These are phyloP conservation scores for Xerocomus spinulosus DNA, from an alignment of 768 basidiomycete genomes.

Conservation along the genomic window DNA sequence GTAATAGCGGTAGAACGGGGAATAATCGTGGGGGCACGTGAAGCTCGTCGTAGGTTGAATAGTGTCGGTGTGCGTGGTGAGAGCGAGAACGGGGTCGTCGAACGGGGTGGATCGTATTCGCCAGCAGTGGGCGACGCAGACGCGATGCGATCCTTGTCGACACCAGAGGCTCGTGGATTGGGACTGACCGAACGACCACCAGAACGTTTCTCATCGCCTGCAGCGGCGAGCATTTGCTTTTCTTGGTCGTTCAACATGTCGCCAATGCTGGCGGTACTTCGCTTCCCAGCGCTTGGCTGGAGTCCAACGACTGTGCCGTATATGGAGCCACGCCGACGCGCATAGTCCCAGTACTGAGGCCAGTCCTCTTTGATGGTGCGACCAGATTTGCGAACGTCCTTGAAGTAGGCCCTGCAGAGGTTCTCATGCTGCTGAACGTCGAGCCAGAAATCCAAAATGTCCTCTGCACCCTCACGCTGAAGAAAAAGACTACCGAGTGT, in stretches of 20 bases:
- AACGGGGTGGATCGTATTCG: constrained; percentile 52
- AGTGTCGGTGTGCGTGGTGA: constrained; percentile 72
- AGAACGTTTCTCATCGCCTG: constrained; percentile 41
- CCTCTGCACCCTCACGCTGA: constrained; percentile 93
- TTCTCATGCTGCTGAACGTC: constrained; percentile 99
- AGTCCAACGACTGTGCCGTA: constrained; percentile 88
- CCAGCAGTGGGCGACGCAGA: constrained; percentile 46
- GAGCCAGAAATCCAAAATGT: constrained; percentile 97
- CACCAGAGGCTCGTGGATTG: constrained; percentile 39
- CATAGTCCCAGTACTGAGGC: constrained; percentile 98
- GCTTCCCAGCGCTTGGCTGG: constrained; percentile 57
- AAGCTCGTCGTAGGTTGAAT: constrained; percentile 72
- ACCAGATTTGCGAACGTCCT: constrained; percentile 94
- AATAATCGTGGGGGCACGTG: constrained; percentile 90
- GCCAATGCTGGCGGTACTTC: constrained; percentile 78
- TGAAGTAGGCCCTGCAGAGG: constrained; percentile 97
- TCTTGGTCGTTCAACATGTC: constrained; percentile 69
- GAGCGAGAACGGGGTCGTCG: constrained; percentile 76
- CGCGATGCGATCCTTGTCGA: constrained; percentile 36
- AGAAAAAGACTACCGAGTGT: constrained; percentile 78
- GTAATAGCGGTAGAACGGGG: constrained; percentile 88
- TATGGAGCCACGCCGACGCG: constrained; percentile 85
- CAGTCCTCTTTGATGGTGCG: constrained; percentile 92
- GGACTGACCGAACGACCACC: constrained; percentile 59
- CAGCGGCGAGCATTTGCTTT: constrained; percentile 54